Conservation (phyloP, 2,329 filamentous ascomycete species). For the Fusarium succisae region DNA sequence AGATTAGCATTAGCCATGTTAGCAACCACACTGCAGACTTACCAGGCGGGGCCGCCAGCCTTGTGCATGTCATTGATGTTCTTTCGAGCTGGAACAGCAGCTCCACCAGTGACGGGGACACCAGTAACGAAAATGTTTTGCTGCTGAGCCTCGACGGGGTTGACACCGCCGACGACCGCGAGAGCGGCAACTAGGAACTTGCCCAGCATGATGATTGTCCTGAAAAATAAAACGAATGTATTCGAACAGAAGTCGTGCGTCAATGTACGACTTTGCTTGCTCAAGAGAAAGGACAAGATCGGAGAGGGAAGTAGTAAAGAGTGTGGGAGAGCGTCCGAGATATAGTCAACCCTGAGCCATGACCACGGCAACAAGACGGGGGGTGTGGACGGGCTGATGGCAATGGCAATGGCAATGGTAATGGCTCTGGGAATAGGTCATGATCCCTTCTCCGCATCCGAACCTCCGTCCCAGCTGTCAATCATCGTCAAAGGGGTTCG, state of each 20-base stretch:
- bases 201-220: slow-evolving; percentile 33
- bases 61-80: slow-evolving; percentile 59
- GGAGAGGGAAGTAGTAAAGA: neutral
- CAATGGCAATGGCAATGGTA: neutral
- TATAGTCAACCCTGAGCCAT: slow-evolving; percentile 30
- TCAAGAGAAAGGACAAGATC: slow-evolving; percentile 22
- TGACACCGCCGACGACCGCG: slow-evolving; percentile 37
- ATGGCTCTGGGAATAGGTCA: slow-evolving; percentile 8
- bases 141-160: slow-evolving; percentile 38
- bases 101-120: slow-evolving; percentile 49
- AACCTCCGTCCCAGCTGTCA: slow-evolving; percentile 33
- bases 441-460: slow-evolving; percentile 36
- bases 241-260: slow-evolving; percentile 29
- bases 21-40: slow-evolving; percentile 13
- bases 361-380: slow-evolving; percentile 16
- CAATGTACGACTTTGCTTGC: slow-evolving; percentile 35
- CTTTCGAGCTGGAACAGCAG: slow-evolving; percentile 54
- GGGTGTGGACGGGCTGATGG: slow-evolving; percentile 4
- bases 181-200: slow-evolving; percentile 37
- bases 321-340: slow-evolving; percentile 29
- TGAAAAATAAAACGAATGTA: slow-evolving; percentile 27
- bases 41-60: slow-evolving; percentile 57
- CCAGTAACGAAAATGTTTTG: slow-evolving; percentile 50
- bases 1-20: slow-evolving; percentile 16
- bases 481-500: slow-evolving; percentile 37